Percentiles rank a stretch among this genome's conserved stretches.
These are phyloP conservation scores for Solanum aculeatissimum DNA, from an alignment of 305 asterid genomes.

Conservation along the genomic window DNA sequence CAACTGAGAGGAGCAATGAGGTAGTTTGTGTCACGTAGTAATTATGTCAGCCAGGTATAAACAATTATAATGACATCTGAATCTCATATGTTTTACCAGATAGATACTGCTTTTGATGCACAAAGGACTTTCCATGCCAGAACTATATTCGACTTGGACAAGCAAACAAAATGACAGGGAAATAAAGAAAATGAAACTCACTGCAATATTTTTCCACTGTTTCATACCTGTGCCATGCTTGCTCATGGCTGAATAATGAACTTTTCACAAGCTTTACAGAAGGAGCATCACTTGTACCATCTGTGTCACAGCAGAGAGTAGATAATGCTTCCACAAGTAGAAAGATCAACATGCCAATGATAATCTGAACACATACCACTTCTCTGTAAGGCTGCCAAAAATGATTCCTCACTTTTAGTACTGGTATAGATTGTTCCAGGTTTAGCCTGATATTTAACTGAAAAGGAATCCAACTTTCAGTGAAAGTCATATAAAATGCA, in stretches of 20 bases:
- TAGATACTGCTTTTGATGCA: not conserved
- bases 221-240: conserved; percentile 94
- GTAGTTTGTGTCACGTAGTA: not conserved
- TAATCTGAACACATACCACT: conserved; percentile 36
- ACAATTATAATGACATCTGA: not conserved
- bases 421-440: conserved; percentile 79
- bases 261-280: conserved; percentile 78
- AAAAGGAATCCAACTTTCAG: conserved; percentile 6
- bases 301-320: conserved; percentile 29
- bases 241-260: conserved; percentile 83
- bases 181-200: not conserved
- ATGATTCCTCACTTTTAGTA: conserved; percentile 80
- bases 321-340: not conserved
- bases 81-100: not conserved
- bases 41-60: not conserved
- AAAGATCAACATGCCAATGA: conserved; percentile 11
- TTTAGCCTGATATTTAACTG: conserved; percentile 87
- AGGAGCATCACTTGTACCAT: conserved; percentile 48
- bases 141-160: not conserved
- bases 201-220: not conserved
- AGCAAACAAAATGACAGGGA: conserved; percentile 1
- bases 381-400: conserved; percentile 72
- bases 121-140: not conserved
- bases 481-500: not conserved
- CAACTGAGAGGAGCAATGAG: not conserved